These are phyloP conservation scores for Colletotrichum aenigma DNA, from an alignment of 2,329 filamentous ascomycete species.

Conservation along the genomic window DNA sequence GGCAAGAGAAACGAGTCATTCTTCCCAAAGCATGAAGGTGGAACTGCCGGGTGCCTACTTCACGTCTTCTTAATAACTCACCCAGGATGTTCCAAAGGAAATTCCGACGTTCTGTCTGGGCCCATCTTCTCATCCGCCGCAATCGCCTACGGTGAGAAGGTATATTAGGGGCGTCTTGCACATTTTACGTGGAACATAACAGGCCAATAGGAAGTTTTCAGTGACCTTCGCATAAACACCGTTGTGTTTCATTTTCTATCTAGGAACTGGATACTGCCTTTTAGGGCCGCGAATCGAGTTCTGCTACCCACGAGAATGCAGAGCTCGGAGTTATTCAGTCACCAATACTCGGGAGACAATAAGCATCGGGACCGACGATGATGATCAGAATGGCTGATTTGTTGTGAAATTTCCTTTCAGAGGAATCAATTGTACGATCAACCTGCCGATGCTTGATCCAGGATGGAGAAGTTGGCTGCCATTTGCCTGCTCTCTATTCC, in stretches of 20 bases:
- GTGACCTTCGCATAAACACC: neutral
- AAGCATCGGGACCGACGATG: rapidly evolving
- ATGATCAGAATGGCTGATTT: neutral
- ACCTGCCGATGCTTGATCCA: neutral
- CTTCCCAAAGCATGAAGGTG: neutral
- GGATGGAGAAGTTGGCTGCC: too few species aligned
- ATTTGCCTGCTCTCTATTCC: too few species aligned
- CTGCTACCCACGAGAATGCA: neutral
- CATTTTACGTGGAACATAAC: neutral
- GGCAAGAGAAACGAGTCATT: neutral
- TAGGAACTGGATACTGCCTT: neutral
- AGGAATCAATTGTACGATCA: rapidly evolving
- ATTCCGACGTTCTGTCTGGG: too few species aligned
- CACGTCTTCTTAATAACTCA: neutral
- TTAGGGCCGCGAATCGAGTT: rapidly evolving
- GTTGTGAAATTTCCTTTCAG: neutral
- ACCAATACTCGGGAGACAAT: rapidly evolving
- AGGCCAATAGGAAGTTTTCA: too few species aligned
- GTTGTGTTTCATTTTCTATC: neutral
- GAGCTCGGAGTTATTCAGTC: neutral
- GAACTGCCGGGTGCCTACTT: neutral
- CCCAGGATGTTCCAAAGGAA: neutral
- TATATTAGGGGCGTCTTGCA: neutral
- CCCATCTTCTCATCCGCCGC: neutral
- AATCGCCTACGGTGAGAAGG: neutral